Evolutionary conservation across 1,284 basidiomycete genomes (phyloP), one percentile per base, ranked within the genome.

Genomic region (Trametes polyzona): DNA sequence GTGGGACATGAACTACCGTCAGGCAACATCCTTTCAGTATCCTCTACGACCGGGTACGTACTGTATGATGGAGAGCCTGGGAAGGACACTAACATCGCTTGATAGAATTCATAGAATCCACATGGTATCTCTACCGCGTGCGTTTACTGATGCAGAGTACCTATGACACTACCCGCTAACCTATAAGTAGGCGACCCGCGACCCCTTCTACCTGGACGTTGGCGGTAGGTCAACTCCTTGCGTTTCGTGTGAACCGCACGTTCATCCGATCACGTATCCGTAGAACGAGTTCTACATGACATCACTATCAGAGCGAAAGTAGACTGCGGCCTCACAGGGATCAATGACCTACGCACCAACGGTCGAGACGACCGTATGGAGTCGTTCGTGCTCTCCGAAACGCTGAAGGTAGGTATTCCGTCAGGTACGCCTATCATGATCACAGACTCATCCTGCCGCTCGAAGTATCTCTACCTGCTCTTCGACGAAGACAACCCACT

Each of bases 101-200:
- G 53, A 32, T 50, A 79, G 95, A 97, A 73, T 95, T 96, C 65
- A 83, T 96, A 57, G 95, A 97, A 73, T 94, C 91, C 23, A 98
- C 93, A 2, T 96, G 95, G 84, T 96, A 96, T 74, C 78, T 98
- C 10, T 96, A 97, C 69, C 82, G 90, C 50, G 93, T 92, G 66
- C 55, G 55, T 17, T 55, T 60, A 36, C 62, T 57, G 52, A 40
- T 54, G 19, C 23, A 42, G 44, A 49, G 9, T n/a, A 16, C n/a
- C n/a, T n/a, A n/a, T n/a, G n/a, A n/a, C n/a, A n/a, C n/a, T n/a
- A n/a, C n/a, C n/a, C n/a, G n/a, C n/a, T n/a, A n/a, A n/a, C n/a
- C n/a, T n/a, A n/a, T n/a, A n/a, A n/a, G n/a, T 63, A 95, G 92
- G 95, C 95, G 17, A 98, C 95, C 2, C 83, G 81, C 51, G 96